Conservation (phyloP, 331 rosid genomes). For the Ulmus americana region DNA sequence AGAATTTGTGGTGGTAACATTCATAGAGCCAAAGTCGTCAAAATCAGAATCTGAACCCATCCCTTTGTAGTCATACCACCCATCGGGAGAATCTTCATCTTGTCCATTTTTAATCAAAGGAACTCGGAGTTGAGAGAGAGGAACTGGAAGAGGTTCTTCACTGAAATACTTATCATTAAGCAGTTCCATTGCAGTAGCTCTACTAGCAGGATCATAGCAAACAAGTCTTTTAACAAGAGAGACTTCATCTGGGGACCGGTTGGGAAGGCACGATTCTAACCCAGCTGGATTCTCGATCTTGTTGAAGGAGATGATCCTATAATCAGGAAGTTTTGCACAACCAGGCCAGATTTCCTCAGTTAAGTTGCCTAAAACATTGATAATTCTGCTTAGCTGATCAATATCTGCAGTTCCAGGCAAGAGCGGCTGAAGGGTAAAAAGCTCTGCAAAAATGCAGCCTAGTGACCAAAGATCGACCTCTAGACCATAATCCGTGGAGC, state of each 20-base stretch:
- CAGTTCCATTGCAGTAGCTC: conserved; percentile 64
- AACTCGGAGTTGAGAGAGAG: conserved; percentile 48
- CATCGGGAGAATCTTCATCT: conserved; percentile 39
- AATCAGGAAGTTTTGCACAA: conserved; percentile 75
- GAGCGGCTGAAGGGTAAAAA: conserved; percentile 60
- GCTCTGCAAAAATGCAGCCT: conserved; percentile 81
- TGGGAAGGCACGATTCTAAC: conserved; percentile 50
- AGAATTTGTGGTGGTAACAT: conserved; percentile 40
- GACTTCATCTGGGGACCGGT: conserved; percentile 45
- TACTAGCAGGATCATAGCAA: conserved; percentile 63
- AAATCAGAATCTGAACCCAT: conserved; percentile 69
- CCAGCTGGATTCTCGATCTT: conserved; percentile 61
- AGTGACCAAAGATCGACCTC: conserved; percentile 86
- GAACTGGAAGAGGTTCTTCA: conserved; percentile 71
- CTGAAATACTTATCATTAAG: conserved; percentile 60
- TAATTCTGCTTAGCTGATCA: conserved; percentile 73
- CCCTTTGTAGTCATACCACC: conserved; percentile 41
- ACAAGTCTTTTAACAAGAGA: conserved; percentile 51
- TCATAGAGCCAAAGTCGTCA: conserved; percentile 52
- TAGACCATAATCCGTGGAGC: conserved; percentile 59
- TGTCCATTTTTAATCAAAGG: conserved; percentile 39
- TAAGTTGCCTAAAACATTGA: conserved; percentile 63
- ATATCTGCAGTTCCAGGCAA: conserved; percentile 83
- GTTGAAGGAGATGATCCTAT: conserved; percentile 56
- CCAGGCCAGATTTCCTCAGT: conserved; percentile 69